Base-by-base conservation (phyloP, 345 rosid species). In the Ceriops tagal region DNA sequence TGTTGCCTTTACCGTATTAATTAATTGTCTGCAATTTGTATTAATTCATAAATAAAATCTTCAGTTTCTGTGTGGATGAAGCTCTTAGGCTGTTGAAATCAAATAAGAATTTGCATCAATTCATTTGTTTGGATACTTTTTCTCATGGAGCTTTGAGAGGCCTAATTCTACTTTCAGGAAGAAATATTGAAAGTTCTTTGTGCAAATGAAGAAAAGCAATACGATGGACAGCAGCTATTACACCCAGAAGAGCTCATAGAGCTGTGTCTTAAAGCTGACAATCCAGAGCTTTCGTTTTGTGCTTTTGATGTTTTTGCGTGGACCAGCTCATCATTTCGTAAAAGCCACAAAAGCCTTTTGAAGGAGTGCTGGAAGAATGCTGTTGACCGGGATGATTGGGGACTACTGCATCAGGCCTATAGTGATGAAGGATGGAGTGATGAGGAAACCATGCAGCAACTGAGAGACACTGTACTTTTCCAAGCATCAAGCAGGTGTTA, bases 301-400 rank as follows among this genome's bases (percentile, higher is more conserved):
- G 87, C 87, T 53, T 95, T 95, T 31, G 96, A 92, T 63, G 89
- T 89, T 67, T 95, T 95, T 79, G 91, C 97, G 71, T 90, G 93
- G 88, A 88, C 93, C 18, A 88, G 98, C 82, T 81, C 81, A 71
- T 88, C 90, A 6, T 95, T 90, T 68, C 83, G 88, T 9, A 82
- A 83, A 79, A 86, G 83, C 79, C 88, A 92, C 69, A 82, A 72
- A 70, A 82, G 69, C 77, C 96, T 92, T 37, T 73, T 95, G 75
- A 92, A 86, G 71, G 88, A 87, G 58, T 90, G 98, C 91, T 92
- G 98, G 97, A 92, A 83, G 81, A 88, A 87, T 8, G 93, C 93
- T 0, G 93, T 87, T 0, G 87, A 90, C 53, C 91, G 74, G 75
- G 96, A 92, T 15, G 88, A 88, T 53, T 95, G 99, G 98, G 87